Conservation (phyloP, 78 protist genomes). For the Protostelium mycophagum region DNA sequence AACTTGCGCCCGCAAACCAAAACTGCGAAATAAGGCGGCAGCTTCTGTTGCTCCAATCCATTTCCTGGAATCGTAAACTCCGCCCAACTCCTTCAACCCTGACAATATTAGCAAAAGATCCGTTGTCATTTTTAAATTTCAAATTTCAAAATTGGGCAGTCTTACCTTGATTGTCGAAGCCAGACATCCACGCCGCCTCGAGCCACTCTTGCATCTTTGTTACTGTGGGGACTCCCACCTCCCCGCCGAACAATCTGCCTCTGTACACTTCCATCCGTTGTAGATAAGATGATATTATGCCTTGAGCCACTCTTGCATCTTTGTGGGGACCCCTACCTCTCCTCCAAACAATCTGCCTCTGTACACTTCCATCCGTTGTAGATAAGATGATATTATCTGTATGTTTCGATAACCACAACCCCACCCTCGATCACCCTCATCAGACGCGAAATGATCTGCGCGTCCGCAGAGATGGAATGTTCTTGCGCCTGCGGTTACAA, state of each 20-base stretch:
- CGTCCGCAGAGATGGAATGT: not conserved
- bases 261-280: not conserved
- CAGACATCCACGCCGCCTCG: not conserved
- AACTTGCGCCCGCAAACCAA: no score
- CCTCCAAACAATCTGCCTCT: not conserved
- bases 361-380: not conserved
- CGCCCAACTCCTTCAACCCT: no score
- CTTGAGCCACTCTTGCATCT: not conserved
- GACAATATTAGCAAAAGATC: no score
- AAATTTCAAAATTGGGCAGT: no score
- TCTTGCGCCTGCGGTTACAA: no score
- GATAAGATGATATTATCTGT: not conserved
- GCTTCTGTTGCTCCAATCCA: not conserved
- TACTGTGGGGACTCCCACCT: not conserved
- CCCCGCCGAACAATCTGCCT: not conserved
- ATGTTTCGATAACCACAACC: not conserved
- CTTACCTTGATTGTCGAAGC: no score
- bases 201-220: not conserved
- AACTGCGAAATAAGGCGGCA: not conserved
- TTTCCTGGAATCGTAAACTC: no score
- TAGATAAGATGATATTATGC: not conserved
- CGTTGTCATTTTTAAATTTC: no score
- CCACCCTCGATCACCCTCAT: not conserved
- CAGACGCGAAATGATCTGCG: not conserved
- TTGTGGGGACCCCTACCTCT: not conserved